Conservation (phyloP, 2,329 filamentous ascomycete genomes). For the Nannizzia gypsea region DNA sequence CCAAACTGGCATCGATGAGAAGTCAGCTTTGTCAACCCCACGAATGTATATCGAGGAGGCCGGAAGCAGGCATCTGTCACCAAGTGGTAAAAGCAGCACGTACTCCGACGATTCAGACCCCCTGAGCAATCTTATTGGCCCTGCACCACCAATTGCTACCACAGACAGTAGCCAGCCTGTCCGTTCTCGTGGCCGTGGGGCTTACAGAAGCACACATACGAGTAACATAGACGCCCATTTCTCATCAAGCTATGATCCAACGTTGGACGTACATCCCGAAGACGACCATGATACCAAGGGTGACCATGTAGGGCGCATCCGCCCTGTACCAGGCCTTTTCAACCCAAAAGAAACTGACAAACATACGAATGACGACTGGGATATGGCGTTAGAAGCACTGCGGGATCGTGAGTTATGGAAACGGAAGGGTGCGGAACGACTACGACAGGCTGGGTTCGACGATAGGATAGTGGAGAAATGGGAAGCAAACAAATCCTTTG, state of each 20-base stretch:
- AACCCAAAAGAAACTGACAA: background rate
- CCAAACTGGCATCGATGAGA: background rate
- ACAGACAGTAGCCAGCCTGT: slow-evolving; percentile 27
- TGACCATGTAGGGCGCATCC: slow-evolving; percentile 41
- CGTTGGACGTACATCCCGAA: slow-evolving; percentile 30
- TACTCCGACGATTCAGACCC: slow-evolving; percentile 49
- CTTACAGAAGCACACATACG: slow-evolving; percentile 38
- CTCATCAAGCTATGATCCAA: slow-evolving; percentile 50
- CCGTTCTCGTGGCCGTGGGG: slow-evolving; percentile 59
- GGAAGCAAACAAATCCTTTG: slow-evolving; percentile 51
- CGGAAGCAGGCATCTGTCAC: background rate
- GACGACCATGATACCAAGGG: slow-evolving; percentile 43
- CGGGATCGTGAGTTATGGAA: slow-evolving; percentile 71
- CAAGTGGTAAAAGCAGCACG: background rate
- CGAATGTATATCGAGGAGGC: background rate
- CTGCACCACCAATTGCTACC: slow-evolving; percentile 40
- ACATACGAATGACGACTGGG: slow-evolving; percentile 55
- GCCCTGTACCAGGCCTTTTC: slow-evolving; percentile 32
- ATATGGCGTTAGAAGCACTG: slow-evolving; percentile 63
- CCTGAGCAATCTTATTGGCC: slow-evolving; percentile 64
- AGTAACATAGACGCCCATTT: slow-evolving; percentile 74
- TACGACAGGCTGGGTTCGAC: slow-evolving; percentile 66
- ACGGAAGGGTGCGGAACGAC: slow-evolving; percentile 59
- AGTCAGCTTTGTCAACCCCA: background rate
- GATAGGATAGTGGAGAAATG: slow-evolving; percentile 62